These are phyloP conservation scores for Lophium mytilinum DNA, from an alignment of 495 filamentous ascomycete genomes.

Conservation along the genomic window DNA sequence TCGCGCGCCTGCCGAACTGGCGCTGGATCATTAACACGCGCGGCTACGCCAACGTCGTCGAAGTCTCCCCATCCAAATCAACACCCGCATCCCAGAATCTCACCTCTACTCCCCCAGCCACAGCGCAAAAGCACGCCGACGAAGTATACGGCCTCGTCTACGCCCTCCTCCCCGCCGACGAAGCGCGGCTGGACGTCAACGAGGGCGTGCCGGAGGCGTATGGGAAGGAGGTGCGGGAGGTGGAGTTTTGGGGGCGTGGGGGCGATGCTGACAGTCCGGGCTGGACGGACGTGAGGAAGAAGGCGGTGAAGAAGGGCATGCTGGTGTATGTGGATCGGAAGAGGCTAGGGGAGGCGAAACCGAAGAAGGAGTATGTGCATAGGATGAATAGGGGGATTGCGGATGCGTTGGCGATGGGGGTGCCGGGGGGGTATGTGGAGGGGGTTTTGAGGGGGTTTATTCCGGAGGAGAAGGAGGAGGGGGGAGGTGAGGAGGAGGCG, in stretches of 20 bases:
- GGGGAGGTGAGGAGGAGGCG: not conserved
- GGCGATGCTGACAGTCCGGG: not conserved
- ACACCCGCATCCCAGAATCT: not conserved
- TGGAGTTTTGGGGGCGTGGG: conserved; percentile 35
- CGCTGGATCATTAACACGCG: conserved; percentile 58
- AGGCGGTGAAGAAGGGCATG: conserved; percentile 23
- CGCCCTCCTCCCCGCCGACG: conserved; percentile 37
- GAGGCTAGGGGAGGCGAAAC: conserved; percentile 33
- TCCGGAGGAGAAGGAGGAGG: conserved; percentile 28
- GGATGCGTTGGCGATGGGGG: conserved; percentile 50
- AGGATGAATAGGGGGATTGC: conserved; percentile 60
- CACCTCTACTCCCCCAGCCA: not conserved
- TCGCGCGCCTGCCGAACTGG: conserved; percentile 45
- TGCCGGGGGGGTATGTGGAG: conserved; percentile 50
- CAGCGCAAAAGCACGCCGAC: not conserved
- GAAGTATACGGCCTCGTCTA: conserved; percentile 49
- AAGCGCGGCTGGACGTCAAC: conserved; percentile 41
- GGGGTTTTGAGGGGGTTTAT: conserved; percentile 52
- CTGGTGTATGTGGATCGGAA: conserved; percentile 54
- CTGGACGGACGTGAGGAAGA: not conserved
- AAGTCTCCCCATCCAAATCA: not conserved
- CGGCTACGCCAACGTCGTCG: conserved; percentile 64
- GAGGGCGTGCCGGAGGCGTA: conserved; percentile 55
- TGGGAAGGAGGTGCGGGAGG: conserved; percentile 36
- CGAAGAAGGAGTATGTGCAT: conserved; percentile 55